A percentile compares a stretch with the other conserved stretches of the same genome.
These are phyloP conservation scores for Globisporangium paroecandrum DNA, from an alignment of 352 stramenopile genomes.

Conservation along the genomic window DNA sequence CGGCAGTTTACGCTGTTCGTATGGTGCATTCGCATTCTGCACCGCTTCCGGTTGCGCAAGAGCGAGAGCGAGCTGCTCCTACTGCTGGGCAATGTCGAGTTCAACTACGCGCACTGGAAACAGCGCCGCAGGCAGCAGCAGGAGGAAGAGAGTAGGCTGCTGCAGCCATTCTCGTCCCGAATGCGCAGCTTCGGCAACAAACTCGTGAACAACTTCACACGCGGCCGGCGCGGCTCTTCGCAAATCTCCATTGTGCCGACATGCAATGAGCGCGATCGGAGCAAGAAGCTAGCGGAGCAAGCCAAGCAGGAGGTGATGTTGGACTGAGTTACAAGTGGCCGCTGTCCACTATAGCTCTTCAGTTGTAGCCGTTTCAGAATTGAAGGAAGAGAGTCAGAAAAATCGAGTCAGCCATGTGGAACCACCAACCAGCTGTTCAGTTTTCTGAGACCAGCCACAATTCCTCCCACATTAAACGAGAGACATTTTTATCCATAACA, in stretches of 20 bases:
- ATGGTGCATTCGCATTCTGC: slow-evolving; percentile 15
- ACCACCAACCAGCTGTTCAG: not conserved
- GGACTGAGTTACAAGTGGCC: not conserved
- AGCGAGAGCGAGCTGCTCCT: slow-evolving; percentile 14
- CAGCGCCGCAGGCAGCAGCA: not conserved
- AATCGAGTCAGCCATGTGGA: slow-evolving; percentile 1
- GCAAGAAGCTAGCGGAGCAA: not conserved
- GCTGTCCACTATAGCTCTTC: not conserved
- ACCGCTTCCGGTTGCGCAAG: slow-evolving; percentile 10
- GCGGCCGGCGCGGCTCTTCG: not conserved
- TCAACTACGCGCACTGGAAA: slow-evolving; percentile 15
- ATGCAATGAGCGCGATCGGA: not conserved
- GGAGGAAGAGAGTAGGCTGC: not conserved
- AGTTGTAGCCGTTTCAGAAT: not conserved
- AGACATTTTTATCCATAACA: not conserved
- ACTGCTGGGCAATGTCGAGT: slow-evolving; percentile 20
- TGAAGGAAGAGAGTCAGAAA: not conserved
- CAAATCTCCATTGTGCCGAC: slow-evolving; percentile 1
- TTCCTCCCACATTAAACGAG: not conserved
- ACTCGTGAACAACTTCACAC: not conserved
- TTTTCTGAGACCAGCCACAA: slow-evolving; percentile 1
- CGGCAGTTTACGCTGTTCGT: slow-evolving; percentile 16
- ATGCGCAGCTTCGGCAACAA: not conserved
- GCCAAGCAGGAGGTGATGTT: not conserved
- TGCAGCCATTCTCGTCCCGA: not conserved